Evolutionary conservation across 306 rosid genomes (phyloP).

Genomic region (Prunus kanzakura): DNA sequence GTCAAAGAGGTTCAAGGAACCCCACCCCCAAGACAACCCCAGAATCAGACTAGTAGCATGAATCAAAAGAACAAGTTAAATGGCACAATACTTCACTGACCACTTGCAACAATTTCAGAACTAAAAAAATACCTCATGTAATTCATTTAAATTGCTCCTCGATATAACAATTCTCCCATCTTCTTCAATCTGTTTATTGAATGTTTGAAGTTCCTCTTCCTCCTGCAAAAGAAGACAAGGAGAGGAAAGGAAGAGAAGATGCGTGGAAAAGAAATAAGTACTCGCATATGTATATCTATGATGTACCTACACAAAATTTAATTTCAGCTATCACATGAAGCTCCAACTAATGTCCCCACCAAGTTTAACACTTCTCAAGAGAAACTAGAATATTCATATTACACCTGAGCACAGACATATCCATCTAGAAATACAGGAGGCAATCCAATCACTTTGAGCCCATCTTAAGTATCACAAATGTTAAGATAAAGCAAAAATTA

Average conservation of each 20-base stretch:
- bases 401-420: too few relatives aligned
- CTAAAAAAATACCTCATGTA: constrained; percentile 55
- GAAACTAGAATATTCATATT: too few relatives aligned
- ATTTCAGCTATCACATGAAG: background rate
- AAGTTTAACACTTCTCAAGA: background rate
- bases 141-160: constrained; percentile 80
- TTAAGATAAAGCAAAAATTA: too few relatives aligned
- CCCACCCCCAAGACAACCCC: background rate
- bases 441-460: too few relatives aligned
- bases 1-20: constrained; percentile 5
- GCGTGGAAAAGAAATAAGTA: background rate
- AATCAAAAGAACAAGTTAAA: background rate
- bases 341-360: background rate
- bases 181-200: constrained; percentile 89
- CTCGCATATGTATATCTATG: background rate
- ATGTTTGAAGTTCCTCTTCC: constrained; percentile 66
- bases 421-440: too few relatives aligned
- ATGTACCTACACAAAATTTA: background rate
- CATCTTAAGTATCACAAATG: too few relatives aligned
- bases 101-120: constrained; percentile 9
- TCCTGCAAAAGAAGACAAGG: constrained; percentile 51
- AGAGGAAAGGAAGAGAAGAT: background rate
- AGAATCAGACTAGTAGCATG: background rate
- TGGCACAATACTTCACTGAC: background rate
- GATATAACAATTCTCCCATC: constrained; percentile 80